Percentiles rank a stretch among this genome's conserved stretches.
These are phyloP conservation scores for Crithidia mellificae DNA, from an alignment of 208 protist genomes.

Conservation along the genomic window DNA sequence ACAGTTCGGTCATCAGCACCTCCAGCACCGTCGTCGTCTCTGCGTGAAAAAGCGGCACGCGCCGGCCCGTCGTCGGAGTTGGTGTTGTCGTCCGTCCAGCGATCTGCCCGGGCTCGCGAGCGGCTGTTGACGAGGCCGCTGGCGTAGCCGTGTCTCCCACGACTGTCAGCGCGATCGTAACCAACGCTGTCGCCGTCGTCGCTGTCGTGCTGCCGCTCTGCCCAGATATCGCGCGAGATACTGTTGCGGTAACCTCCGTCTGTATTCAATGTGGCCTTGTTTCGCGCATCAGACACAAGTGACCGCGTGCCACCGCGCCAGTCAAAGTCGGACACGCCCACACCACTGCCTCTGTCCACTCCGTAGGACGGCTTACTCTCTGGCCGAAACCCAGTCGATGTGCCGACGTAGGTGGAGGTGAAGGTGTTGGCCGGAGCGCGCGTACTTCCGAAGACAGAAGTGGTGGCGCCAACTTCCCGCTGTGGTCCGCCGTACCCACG, in stretches of 20 bases:
- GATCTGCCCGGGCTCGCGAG: slow-evolving; percentile 23
- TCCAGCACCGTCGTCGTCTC: too few species aligned
- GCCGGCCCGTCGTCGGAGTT: not conserved
- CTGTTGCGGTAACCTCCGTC: not conserved
- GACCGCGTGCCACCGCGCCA: slow-evolving; percentile 12
- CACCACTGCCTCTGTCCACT: not conserved
- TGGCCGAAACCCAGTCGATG: slow-evolving; percentile 5
- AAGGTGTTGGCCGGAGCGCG: not conserved
- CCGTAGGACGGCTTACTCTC: not conserved
- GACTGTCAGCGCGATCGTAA: too few species aligned
- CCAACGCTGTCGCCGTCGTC: not conserved
- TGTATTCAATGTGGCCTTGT: too few species aligned
- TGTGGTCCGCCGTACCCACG: not conserved
- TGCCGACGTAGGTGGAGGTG: slow-evolving; percentile 22
- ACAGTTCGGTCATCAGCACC: too few species aligned
- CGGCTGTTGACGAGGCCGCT: slow-evolving; percentile 30
- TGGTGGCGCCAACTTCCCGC: too few species aligned
- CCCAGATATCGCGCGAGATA: too few species aligned
- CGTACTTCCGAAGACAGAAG: not conserved
- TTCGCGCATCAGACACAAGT: not conserved
- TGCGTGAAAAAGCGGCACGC: not conserved
- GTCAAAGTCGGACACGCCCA: slow-evolving; percentile 6
- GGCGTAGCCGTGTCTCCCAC: too few species aligned
- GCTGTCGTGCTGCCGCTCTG: not conserved
- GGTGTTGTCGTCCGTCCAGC: slow-evolving; percentile 30